These are phyloP conservation scores for Acanthochlamys bracteata DNA, from an alignment of 106 monocot species.

Conservation along the genomic window DNA sequence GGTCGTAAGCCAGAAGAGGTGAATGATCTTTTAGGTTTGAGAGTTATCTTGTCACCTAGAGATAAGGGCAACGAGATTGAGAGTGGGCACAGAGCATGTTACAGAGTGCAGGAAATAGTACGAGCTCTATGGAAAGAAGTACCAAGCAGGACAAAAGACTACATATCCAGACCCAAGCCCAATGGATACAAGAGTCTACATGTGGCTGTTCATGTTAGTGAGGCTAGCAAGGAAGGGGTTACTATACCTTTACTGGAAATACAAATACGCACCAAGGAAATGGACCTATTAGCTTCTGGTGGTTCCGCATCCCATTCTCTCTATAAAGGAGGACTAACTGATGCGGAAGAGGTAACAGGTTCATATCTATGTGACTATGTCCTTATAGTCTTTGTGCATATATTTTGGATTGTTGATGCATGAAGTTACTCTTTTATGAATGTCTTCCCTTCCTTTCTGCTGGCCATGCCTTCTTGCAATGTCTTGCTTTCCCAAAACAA, in stretches of 20 bases:
- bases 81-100: slow-evolving; percentile 54
- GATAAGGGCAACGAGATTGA: slow-evolving; percentile 18
- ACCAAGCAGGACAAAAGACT: slow-evolving; percentile 72
- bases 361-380: too few species aligned
- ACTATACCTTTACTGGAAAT: slow-evolving; percentile 72
- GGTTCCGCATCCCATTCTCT: slow-evolving; percentile 91
- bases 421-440: too few species aligned
- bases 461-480: too few species aligned
- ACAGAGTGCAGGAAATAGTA: slow-evolving; percentile 50
- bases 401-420: too few species aligned
- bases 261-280: slow-evolving; percentile 86
- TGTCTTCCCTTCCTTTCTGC: too few species aligned
- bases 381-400: too few species aligned
- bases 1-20: slow-evolving; percentile 84
- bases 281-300: slow-evolving; percentile 66
- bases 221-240: slow-evolving; percentile 39
- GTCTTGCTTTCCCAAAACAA: too few species aligned
- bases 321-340: slow-evolving; percentile 91
- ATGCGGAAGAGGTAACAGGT: slow-evolving; percentile 62
- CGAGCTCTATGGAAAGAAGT: slow-evolving; percentile 67
- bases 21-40: slow-evolving; percentile 75
- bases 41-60: slow-evolving; percentile 61
- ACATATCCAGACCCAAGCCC: slow-evolving; percentile 63
- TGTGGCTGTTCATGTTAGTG: slow-evolving; percentile 64
- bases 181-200: slow-evolving; percentile 95